Percentiles rank a stretch among this genome's conserved stretches.
Conservation (phyloP, 805 yeast genomes). For the Starmera caribaea region DNA sequence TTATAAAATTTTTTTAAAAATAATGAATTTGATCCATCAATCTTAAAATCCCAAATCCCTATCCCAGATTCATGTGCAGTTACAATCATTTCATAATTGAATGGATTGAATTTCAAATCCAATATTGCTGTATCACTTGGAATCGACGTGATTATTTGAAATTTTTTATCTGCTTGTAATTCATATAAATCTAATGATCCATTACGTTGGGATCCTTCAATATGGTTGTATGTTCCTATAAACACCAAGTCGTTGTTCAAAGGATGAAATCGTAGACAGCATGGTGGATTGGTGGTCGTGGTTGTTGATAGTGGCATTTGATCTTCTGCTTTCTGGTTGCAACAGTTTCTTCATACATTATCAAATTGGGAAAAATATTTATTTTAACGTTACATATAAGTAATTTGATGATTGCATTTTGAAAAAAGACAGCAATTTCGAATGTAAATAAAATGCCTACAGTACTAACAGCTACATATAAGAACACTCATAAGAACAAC, state of each 20-base stretch:
- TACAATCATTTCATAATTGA: slow-evolving; percentile 35
- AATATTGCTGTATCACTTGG: slow-evolving; percentile 55
- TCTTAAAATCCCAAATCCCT: slow-evolving; percentile 43
- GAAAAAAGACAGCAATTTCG: no score
- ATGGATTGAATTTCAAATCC: slow-evolving; percentile 64
- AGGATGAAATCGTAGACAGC: slow-evolving; percentile 60
- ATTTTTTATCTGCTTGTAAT: slow-evolving; percentile 4
- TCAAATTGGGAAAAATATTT: no score
- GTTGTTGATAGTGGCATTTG: slow-evolving; percentile 12
- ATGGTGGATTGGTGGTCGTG: slow-evolving; percentile 65
- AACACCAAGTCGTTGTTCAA: slow-evolving; percentile 36
- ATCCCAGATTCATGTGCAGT: slow-evolving; percentile 84
- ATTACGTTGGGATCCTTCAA: slow-evolving; percentile 43
- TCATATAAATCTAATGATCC: slow-evolving; percentile 48
- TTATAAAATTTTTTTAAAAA: slow-evolving; percentile 22
- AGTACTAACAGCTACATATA: no score
- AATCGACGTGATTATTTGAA: slow-evolving; percentile 17
- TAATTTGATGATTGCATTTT: no score
- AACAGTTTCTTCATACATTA: no score
- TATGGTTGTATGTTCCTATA: slow-evolving; percentile 75
- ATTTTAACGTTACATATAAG: no score
- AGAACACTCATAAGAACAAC: no score
- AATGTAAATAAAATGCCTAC: no score
- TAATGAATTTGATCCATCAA: slow-evolving; percentile 6
- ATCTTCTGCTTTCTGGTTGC: no score